Percentiles rank a stretch among this genome's conserved stretches.
phyloP scores from a whole-genome alignment of 2,329 filamentous ascomycete genomes.

The Clonostachys sp. region DNA sequence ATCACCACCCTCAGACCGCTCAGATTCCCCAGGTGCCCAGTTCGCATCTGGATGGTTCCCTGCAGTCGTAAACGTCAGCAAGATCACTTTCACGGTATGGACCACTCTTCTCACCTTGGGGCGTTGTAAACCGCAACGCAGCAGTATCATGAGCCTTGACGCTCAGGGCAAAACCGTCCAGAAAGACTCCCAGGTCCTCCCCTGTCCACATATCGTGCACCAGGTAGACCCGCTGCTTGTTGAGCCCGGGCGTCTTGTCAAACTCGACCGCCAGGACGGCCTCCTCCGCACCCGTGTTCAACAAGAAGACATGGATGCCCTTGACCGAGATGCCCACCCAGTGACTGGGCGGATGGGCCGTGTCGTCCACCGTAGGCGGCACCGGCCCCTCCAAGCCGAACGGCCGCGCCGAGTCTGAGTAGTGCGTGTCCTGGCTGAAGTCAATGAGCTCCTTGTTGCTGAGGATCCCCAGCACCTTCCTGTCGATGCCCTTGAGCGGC shows the following conservation, averaged over 20 bases:
- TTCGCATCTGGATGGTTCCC: too few relatives aligned
- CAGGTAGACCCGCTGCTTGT: slow-evolving; percentile 17
- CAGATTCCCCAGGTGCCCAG: background rate
- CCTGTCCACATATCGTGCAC: slow-evolving; percentile 40
- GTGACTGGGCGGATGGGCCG: slow-evolving; percentile 38
- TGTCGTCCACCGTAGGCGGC: slow-evolving; percentile 39
- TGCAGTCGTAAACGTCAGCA: too few relatives aligned
- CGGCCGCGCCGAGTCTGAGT: slow-evolving; percentile 32
- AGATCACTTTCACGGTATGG: too few relatives aligned
- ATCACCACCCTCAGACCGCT: background rate
- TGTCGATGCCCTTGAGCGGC: slow-evolving; percentile 24
- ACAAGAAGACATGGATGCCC: slow-evolving; percentile 35
- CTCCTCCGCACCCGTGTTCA: slow-evolving; percentile 30
- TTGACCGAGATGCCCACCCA: slow-evolving; percentile 33
- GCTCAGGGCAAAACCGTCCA: slow-evolving; percentile 13
- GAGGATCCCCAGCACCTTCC: slow-evolving; percentile 29
- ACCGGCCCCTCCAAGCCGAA: slow-evolving; percentile 39
- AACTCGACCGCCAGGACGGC: slow-evolving; percentile 27
- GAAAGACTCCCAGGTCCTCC: slow-evolving; percentile 24
- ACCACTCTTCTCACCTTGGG: background rate
- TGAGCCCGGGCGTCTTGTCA: slow-evolving; percentile 32
- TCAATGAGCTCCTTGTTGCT: slow-evolving; percentile 28
- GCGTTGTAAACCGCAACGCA: slow-evolving; percentile 7
- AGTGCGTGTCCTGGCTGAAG: slow-evolving; percentile 37
- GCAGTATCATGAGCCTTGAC: slow-evolving; percentile 25